Evolutionary conservation across 371 early-diverging fungal species (phyloP), one percentile per base, ranked within the genome.

Genomic region (Thermomucor indicae-seudaticae): DNA sequence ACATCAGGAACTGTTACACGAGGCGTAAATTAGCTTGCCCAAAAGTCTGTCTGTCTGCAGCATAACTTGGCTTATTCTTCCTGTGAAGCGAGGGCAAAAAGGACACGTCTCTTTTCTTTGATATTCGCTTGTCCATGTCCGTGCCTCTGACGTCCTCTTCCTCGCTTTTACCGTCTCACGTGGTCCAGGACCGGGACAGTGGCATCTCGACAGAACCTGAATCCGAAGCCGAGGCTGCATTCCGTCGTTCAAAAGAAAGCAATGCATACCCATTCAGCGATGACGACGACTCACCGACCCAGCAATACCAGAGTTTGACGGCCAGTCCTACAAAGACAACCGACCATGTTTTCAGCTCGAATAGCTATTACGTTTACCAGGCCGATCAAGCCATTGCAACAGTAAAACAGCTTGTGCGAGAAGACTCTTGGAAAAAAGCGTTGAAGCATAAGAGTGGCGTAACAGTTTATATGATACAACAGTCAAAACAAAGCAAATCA

Each of bases 391-490:
- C 74, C 14, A 54, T 70, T 19, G 20, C 23, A 7, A 43, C 58
- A 2, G 37, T 77, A 16, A 64, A 61, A 37, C 59, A 65, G 1
- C 37, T 67, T 12, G 44, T 60, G 16, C 49, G 53, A 6, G 65
- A 65, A 27, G 59, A 55, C 19, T 68, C 67, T 4, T 86, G 87
- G 87, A 83, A 86, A 58, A 81, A 81, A 53, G 79, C 79, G 6
- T 51, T 82, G 31, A 80, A 79, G n/a, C 83, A 84, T 59, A 81
- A 82, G 43, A 82, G 78, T 23, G 83, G 81, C 6, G 78, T 80
- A 17, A 69, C 79, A 2, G 83, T 85, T 6, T 79, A 77, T 41
- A 79, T 80, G 65, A 49, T 64, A 37, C 65, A 59, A 20, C 46
- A 43, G 5, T 29, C 50, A 32, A 44, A 53, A 20, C 14, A 35